Evolutionary conservation across 257 asterid species (phyloP), one percentile per base, ranked within the genome.

Genomic region (Gentiana straminea): DNA sequence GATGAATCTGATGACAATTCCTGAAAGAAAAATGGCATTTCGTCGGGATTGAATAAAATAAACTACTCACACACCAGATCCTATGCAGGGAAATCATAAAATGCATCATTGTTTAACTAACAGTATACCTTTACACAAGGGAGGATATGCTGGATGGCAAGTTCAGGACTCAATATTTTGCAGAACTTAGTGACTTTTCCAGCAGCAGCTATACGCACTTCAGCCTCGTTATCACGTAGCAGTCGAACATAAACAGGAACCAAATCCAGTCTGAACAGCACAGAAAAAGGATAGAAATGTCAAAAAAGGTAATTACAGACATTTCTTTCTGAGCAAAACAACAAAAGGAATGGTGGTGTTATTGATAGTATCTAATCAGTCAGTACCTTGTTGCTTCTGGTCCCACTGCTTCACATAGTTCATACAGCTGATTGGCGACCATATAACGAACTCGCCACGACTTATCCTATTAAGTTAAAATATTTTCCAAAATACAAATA

Each of bases 181-280:
- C 75, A 70, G 61, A 74, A 74, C 48, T 74, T 74, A 8, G 80
- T 74, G 48, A 74, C 80, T 51, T 74, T 74, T 59, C 79, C 76
- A 49, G 79, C 76, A 54, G 79, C 79, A 61, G 75, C 79, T 53
- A 74, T 74, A 34, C 79, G 75, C 43, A 74, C 79, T 74, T 74
- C 79, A 49, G 79, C 79, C 72, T 74, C 79, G 37, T 73, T 73
- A 56, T 73, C 79, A 54, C 79, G 75, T 57, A 74, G 73, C 66
- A 74, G 44, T 39, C 76, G 73, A 63, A 74, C 79, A 65, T 74
- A 74, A 34, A 76, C 79, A 65, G 75, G 79, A 55, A 74, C 79
- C 70, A 74, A 63, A 13, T 74, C 76, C 68, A 52, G 56, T 55
- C 79, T 73, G 52, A 51, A 73, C 35, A 52, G 60, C 52, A 52